These are phyloP conservation scores for Malus fusca DNA, from an alignment of 306 rosid genomes.

Conservation along the genomic window DNA sequence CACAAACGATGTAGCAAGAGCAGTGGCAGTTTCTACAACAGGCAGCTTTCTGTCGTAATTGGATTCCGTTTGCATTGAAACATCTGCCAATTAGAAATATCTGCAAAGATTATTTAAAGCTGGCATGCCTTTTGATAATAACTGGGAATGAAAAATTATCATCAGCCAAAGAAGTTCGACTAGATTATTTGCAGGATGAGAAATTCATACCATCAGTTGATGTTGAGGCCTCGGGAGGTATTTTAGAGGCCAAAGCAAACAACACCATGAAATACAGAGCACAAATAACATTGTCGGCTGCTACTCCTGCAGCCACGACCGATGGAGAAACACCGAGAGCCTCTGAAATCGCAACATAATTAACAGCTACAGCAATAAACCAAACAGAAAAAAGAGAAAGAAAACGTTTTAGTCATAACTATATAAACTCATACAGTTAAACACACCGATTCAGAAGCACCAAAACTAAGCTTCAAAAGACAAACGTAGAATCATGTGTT, in stretches of 20 bases:
- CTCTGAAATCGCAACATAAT: slow-evolving; percentile 51
- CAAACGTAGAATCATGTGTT: background rate
- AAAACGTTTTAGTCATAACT: background rate
- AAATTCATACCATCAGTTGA: slow-evolving; percentile 20
- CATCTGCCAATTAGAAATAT: slow-evolving; percentile 25
- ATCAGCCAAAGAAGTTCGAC: background rate
- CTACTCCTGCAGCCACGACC: background rate
- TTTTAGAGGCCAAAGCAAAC: slow-evolving; percentile 42
- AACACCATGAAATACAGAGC: slow-evolving; percentile 34
- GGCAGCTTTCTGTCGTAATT: slow-evolving; percentile 26
- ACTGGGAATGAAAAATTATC: background rate
- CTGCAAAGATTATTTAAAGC: background rate
- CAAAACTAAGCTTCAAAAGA: background rate
- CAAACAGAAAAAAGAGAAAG: background rate
- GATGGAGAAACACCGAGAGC: slow-evolving; percentile 46
- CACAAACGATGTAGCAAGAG: slow-evolving; percentile 46
- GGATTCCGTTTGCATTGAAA: slow-evolving; percentile 19
- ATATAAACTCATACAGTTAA: background rate
- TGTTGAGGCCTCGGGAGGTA: slow-evolving; percentile 25
- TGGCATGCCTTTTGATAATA: background rate
- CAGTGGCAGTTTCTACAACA: slow-evolving; percentile 41
- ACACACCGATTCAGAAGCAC: background rate
- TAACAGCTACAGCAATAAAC: slow-evolving; percentile 37
- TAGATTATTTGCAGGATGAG: background rate
- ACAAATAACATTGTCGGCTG: slow-evolving; percentile 38